phyloP scores from a whole-genome alignment of 345 rosid species.

The Lenwebbia sp. region DNA sequence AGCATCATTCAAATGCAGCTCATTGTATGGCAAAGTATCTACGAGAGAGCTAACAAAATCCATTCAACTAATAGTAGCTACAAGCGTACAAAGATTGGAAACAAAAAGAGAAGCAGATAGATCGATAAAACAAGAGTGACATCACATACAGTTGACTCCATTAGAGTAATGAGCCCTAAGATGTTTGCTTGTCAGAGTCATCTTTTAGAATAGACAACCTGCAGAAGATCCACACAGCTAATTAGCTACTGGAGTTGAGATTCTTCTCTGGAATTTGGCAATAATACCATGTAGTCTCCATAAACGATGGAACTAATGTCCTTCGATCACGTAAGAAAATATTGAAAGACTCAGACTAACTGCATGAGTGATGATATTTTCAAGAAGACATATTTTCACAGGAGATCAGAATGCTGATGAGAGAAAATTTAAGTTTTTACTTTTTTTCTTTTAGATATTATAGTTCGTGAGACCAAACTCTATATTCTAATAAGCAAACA shows the following conservation, averaged over 20 bases:
- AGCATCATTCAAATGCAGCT: neutral
- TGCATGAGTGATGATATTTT: neutral
- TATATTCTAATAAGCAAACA: neutral
- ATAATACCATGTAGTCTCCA: neutral
- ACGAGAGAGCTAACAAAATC: neutral
- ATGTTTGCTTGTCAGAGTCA: neutral
- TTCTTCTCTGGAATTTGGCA: neutral
- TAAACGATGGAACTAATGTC: neutral
- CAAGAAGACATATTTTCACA: neutral
- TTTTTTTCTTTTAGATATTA: neutral
- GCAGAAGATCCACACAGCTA: neutral
- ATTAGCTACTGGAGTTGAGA: neutral
- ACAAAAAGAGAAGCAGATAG: neutral
- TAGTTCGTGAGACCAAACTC: neutral
- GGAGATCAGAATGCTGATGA: neutral
- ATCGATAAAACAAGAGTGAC: neutral
- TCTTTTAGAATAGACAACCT: neutral
- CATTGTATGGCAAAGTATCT: neutral
- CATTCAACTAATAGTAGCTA: neutral
- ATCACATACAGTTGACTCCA: slow-evolving; percentile 2
- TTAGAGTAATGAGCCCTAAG: neutral
- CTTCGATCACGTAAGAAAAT: neutral
- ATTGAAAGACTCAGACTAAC: neutral
- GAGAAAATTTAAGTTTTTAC: neutral
- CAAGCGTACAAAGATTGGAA: neutral